A percentile compares a stretch with the other conserved stretches of the same genome.
Conservation (phyloP, 2,329 filamentous ascomycete species). For the Huntiella moniliformis region DNA sequence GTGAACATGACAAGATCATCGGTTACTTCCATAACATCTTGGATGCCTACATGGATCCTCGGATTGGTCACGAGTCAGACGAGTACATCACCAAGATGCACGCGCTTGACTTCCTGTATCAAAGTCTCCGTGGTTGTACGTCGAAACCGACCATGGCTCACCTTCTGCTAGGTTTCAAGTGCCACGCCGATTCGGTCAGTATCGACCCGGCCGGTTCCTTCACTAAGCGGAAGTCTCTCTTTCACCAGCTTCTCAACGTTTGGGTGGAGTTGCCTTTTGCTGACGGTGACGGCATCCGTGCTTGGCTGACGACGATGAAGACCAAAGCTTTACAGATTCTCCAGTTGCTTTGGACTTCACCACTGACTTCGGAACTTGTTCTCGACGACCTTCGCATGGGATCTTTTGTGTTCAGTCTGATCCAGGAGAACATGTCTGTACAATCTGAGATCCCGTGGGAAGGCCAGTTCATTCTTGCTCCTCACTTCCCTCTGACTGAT, state of each 20-base stretch:
- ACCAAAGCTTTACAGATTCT: constrained; percentile 54
- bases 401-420: constrained; percentile 61
- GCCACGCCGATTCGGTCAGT: constrained; percentile 49
- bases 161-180: constrained; percentile 71
- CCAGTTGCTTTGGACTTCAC: constrained; percentile 65
- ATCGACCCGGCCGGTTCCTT: constrained; percentile 53
- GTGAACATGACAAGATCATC: constrained; percentile 56
- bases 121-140: constrained; percentile 56
- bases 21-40: constrained; percentile 10
- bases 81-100: constrained; percentile 68
- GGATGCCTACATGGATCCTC: constrained; percentile 52
- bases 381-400: constrained; percentile 63
- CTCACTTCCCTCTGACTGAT: constrained; percentile 49
- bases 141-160: constrained; percentile 77
- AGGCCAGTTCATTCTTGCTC: constrained; percentile 36
- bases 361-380: constrained; percentile 55
- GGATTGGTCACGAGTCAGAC: constrained; percentile 47
- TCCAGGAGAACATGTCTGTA: constrained; percentile 54
- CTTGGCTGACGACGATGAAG: constrained; percentile 52
- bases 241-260: constrained; percentile 64
- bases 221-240: constrained; percentile 52
- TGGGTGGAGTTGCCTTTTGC: constrained; percentile 48
- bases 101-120: constrained; percentile 70
- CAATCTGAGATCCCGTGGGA: constrained; percentile 57
- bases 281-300: constrained; percentile 39